Evolutionary conservation across 1,284 basidiomycete genomes (phyloP), one percentile per base, ranked within the genome.

Genomic region (Cronartium ribicola): DNA sequence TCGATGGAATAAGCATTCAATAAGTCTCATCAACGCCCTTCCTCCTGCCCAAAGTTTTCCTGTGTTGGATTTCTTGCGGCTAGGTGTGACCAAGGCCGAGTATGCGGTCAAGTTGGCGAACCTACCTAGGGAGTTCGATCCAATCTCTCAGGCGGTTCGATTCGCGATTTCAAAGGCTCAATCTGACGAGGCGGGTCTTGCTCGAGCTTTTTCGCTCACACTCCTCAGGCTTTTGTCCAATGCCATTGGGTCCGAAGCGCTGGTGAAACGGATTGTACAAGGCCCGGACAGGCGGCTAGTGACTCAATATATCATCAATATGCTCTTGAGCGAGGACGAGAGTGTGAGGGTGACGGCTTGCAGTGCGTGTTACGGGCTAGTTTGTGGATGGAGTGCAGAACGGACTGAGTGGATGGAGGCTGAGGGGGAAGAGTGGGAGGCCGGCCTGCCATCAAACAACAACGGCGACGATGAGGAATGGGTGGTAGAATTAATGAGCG

Each of bases 11-110:
- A 48, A 76, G 3, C 76, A 77, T 0, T 29, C 75, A 4, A 40
- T 48, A 8, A 75, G 72, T 11, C 64, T 77, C 11, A 51, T 65
- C 1, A 22, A 44, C 8, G 41, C 67, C 61, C 55, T 77, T 0
- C 44, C 46, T 39, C 67, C 74, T 1, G 22, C 61, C 4, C 37
- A 76, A 13, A 77, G 73, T 48, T 80, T 80, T 74, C 79, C 79
- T 20, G 55, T 78, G 43, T 37, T 80, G 57, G 79, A 80, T 65
- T 75, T 79, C 41, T 62, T 78, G 41, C 77, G 78, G n/a, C 74
- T 78, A 59, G 77, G 76, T 6, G 61, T 74, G 3, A 72, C 80
- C 41, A 75, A 76, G 4, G 61, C 75, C 6, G 75, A 78, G 46
- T 6, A 66, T 14, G 40, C 76, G 51, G 55, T 67, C 7, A 20